Evolutionary conservation across 257 asterid species (phyloP).

Genomic region (Asclepias syriaca): DNA sequence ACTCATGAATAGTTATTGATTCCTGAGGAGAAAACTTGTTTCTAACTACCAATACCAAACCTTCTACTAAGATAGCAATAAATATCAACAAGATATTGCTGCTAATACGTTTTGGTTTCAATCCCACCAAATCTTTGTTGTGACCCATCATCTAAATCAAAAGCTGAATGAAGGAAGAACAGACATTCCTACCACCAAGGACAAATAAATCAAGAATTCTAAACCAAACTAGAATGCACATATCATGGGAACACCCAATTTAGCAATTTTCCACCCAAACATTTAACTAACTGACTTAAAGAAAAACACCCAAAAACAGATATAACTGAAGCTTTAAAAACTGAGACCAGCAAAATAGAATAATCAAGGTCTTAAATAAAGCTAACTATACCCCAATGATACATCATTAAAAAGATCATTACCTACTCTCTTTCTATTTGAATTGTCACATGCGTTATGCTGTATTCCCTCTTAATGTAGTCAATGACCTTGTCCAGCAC

Average conservation of each 20-base stretch:
- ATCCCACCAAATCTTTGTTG: too few species aligned
- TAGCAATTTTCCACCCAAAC: not conserved
- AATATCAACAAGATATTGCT: too few species aligned
- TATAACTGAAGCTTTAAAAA: not conserved
- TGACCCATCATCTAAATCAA: too few species aligned
- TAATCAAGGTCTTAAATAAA: not conserved
- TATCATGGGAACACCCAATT: not conserved
- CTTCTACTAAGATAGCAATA: too few species aligned
- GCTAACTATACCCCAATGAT: not conserved
- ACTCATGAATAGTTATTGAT: too few species aligned
- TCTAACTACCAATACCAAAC: too few species aligned
- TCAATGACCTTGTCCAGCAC: conserved; percentile 72
- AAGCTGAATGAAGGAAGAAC: too few species aligned
- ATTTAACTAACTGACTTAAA: not conserved
- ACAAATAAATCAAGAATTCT: not conserved
- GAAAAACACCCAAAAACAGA: not conserved
- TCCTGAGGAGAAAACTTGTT: too few species aligned
- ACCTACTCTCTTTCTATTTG: conserved; percentile 71
- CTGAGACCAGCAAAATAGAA: not conserved
- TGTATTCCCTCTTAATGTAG: conserved; percentile 70
- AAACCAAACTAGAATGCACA: not conserved
- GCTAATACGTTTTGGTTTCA: too few species aligned
- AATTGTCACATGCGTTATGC: conserved; percentile 81
- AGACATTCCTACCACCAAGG: not conserved
- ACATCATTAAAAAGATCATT: not conserved